Conservation (phyloP, 192 early-diverging fungal species). For the Backusella mclennaniae region DNA sequence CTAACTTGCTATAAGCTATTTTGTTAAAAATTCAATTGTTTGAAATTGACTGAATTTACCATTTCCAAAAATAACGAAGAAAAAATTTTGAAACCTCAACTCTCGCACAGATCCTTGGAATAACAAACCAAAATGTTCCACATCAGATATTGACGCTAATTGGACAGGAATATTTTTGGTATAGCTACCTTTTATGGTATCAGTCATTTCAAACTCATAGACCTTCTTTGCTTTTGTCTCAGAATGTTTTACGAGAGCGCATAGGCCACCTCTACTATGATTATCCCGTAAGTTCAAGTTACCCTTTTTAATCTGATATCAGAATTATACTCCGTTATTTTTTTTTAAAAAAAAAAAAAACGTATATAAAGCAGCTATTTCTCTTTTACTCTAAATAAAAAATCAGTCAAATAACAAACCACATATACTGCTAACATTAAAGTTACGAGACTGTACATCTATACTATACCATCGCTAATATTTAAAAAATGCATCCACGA, state of each 20-base stretch:
- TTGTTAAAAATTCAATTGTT: not conserved
- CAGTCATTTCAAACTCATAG: not conserved
- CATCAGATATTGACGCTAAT: not conserved
- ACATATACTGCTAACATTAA: not conserved
- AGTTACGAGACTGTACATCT: not conserved
- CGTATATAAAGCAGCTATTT: not conserved
- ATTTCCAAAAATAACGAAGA: not conserved
- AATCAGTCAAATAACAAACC: not conserved
- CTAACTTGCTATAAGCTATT: not conserved
- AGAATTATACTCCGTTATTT: not conserved
- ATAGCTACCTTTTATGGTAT: not conserved
- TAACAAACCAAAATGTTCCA: not conserved
- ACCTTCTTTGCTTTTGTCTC: not conserved
- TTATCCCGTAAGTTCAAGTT: not conserved
- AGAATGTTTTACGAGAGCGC: not conserved
- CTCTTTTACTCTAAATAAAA: not conserved
- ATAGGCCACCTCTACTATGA: not conserved
- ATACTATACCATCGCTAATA: not conserved
- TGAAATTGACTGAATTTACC: not conserved
- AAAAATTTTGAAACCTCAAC: not conserved
- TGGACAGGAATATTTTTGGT: not conserved
- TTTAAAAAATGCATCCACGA: not conserved
- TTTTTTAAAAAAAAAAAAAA: not conserved
- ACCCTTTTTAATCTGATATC: not conserved
- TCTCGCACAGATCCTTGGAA: not conserved